Conservation (phyloP, 257 asterid genomes). For the Salvia rosmarinus region DNA sequence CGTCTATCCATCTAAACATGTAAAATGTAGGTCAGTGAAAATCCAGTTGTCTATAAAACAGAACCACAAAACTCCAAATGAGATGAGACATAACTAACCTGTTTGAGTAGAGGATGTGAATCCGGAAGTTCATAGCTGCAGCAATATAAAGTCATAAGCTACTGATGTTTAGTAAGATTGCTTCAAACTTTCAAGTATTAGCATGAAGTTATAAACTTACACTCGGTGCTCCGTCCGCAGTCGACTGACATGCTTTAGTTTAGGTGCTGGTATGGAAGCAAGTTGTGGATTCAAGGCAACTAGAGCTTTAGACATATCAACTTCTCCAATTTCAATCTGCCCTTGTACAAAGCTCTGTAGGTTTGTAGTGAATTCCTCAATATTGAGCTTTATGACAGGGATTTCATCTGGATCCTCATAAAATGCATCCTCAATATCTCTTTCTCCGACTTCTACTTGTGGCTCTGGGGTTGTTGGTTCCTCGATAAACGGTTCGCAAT, state of each 20-base stretch:
- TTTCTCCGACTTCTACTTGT: slow-evolving; percentile 50
- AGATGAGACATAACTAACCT: slow-evolving; percentile 52
- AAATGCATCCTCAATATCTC: slow-evolving; percentile 85
- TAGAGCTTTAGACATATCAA: slow-evolving; percentile 78
- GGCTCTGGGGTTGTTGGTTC: slow-evolving; percentile 85
- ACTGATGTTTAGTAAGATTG: slow-evolving; percentile 22
- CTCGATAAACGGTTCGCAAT: slow-evolving; percentile 73
- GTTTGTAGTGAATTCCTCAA: slow-evolving; percentile 67
- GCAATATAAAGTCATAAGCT: slow-evolving; percentile 35
- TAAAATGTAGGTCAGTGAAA: slow-evolving; percentile 37
- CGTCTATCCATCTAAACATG: slow-evolving; percentile 76
- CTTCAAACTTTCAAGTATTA: neutral
- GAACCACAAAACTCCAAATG: slow-evolving; percentile 29
- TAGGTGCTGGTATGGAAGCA: slow-evolving; percentile 82
- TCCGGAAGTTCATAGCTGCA: slow-evolving; percentile 93
- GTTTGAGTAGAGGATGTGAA: slow-evolving; percentile 70
- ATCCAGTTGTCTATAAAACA: slow-evolving; percentile 28
- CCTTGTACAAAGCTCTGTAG: slow-evolving; percentile 65
- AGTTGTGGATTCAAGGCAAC: slow-evolving; percentile 74
- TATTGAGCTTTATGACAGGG: slow-evolving; percentile 74
- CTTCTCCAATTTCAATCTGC: slow-evolving; percentile 62
- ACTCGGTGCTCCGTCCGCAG: slow-evolving; percentile 96
- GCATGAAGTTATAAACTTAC: slow-evolving; percentile 48
- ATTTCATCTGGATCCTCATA: slow-evolving; percentile 88
- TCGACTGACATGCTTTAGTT: slow-evolving; percentile 76